Evolutionary conservation across 208 protist genomes (phyloP).

Genomic region (Acanthamoeba healyi): DNA sequence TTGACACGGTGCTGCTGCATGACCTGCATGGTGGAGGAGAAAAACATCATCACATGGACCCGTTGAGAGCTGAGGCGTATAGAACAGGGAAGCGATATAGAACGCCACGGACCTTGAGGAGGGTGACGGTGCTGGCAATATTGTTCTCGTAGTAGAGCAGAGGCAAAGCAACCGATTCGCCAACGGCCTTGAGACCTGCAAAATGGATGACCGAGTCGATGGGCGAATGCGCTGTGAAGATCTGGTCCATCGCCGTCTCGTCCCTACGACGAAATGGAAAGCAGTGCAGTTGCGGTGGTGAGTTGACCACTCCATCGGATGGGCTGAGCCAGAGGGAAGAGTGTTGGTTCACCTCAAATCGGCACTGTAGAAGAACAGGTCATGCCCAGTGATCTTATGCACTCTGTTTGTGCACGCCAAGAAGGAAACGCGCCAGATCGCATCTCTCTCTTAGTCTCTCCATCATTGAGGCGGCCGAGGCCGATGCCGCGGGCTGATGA

Average conservation of each 20-base stretch:
- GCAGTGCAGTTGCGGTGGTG: neutral
- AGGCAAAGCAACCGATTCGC: slow-evolving; percentile 94
- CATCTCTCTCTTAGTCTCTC: no score
- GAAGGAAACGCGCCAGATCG: no score
- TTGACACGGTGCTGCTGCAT: slow-evolving; percentile 95
- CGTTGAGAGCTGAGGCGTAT: no score
- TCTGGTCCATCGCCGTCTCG: slow-evolving; percentile 89
- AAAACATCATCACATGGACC: neutral
- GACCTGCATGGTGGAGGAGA: slow-evolving; percentile 78
- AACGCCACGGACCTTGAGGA: slow-evolving; percentile 94
- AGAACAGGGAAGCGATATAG: no score
- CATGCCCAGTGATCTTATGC: neutral
- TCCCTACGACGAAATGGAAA: no score
- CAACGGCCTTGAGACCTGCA: slow-evolving; percentile 95
- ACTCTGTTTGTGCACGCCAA: neutral
- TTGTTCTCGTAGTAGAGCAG: slow-evolving; percentile 98
- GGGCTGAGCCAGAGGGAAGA: neutral
- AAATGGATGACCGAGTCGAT: slow-evolving; percentile 96
- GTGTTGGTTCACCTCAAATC: slow-evolving; percentile 14
- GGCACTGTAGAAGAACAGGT: slow-evolving; percentile 24
- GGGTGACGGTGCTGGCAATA: slow-evolving; percentile 94
- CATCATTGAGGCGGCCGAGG: no score
- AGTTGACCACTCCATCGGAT: neutral
- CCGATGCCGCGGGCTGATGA: no score
- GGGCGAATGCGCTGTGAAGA: slow-evolving; percentile 93